Percentiles rank a stretch among this genome's conserved stretches.
Conservation (phyloP, 352 stramenopile species). For the Globisporangium iwayamae region DNA sequence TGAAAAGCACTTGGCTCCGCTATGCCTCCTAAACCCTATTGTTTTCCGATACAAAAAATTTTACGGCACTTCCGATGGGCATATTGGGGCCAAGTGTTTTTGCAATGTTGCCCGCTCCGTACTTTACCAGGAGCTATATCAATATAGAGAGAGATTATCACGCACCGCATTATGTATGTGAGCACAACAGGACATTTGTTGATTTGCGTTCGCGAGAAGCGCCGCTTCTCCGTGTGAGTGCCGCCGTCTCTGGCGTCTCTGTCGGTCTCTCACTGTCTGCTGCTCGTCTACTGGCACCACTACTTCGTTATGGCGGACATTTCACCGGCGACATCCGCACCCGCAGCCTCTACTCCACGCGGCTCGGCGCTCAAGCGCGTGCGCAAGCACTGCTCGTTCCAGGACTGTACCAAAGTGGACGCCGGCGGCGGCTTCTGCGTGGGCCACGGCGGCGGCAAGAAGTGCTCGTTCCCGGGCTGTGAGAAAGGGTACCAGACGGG, state of each 20-base stretch:
- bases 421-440: conserved; percentile 80
- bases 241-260: neutral
- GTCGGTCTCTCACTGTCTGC: neutral
- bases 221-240: too few species aligned
- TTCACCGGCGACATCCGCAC: neutral
- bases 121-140: too few species aligned
- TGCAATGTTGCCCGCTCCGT: too few species aligned
- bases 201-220: neutral
- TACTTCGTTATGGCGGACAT: neutral
- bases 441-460: conserved; percentile 78
- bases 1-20: too few species aligned
- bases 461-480: conserved; percentile 68
- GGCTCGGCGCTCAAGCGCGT: conserved; percentile 26
- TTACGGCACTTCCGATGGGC: too few species aligned
- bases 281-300: neutral
- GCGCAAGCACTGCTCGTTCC: conserved; percentile 49
- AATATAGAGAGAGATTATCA: too few species aligned
- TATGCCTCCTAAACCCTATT: too few species aligned
- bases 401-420: conserved; percentile 68
- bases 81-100: too few species aligned
- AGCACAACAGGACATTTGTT: neutral
- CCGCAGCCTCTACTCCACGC: neutral
- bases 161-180: too few species aligned
- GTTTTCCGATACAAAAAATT: too few species aligned
- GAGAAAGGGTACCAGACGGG: conserved; percentile 77